Base-by-base conservation (phyloP, 2,329 filamentous ascomycete species). In the Lasiodiplodia gonubiensis region DNA sequence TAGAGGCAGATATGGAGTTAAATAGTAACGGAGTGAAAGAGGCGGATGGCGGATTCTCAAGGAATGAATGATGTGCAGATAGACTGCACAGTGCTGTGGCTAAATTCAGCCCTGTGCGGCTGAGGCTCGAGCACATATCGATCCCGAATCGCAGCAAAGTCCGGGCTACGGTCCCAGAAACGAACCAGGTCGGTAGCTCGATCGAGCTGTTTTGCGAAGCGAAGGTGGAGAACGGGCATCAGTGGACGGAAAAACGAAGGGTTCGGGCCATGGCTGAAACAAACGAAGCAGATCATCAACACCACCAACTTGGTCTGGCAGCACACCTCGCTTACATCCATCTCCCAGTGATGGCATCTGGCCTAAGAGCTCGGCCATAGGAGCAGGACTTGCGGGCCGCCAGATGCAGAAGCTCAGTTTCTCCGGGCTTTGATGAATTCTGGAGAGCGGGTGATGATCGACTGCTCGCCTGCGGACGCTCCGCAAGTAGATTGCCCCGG, bases 371-470 rank as follows among this genome's bases (percentile, higher is more conserved):
- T 30, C 5, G 27, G 27, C 4, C 8, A 8, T 7, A 16, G 16
- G 10, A 10, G 11, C 16, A 37, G n/a, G 18, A 2, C 6, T 8
- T n/a, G 1, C 12, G 14, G 23, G 12, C 18, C 23, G 10, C 16
- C 55, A 48, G 55, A 18, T 35, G 59, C 59, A 49, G 59, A 8
- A 11, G 7, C 16, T 4, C 42, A 51, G 30, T 61, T 61, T 61
- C 25, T 61, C 59, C 59, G 59, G 46, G 16, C 27, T 63, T 63
- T 63, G 59, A 63, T 63, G 59, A 52, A 52, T 23, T 52, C 59
- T 51, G 59, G 59, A 51, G 59, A 27, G 59, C 42, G 59, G 59
- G 21, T 30, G 27, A 51, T 63, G 59, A 63, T 63, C 59, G 14
- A n/a, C 59, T 52, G 23, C n/a, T 51, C 59, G 46, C 42, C 27